phyloP scores from a whole-genome alignment of 2,329 filamentous ascomycete genomes.

The Thermomyces lanuginosus region DNA sequence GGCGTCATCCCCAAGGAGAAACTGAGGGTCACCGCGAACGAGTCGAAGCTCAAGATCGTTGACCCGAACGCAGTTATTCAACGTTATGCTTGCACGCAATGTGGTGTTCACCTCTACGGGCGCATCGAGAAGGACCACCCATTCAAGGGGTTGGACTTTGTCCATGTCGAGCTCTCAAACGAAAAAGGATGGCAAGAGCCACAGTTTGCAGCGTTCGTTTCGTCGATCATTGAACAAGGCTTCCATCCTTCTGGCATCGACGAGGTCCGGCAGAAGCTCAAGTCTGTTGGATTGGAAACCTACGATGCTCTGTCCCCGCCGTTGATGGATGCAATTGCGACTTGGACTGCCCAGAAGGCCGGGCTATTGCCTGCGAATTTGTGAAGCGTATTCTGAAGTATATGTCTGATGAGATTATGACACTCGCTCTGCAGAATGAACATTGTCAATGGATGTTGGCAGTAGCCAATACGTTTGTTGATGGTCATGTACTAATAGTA shows the following conservation, averaged over 20 bases:
- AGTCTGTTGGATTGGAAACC: conserved; percentile 39
- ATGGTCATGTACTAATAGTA: too few species aligned
- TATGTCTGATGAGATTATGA: too few species aligned
- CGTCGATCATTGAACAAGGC: conserved; percentile 52
- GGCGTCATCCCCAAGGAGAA: conserved; percentile 43
- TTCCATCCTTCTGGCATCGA: conserved; percentile 40
- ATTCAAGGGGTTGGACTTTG: conserved; percentile 54
- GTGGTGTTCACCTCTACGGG: conserved; percentile 47
- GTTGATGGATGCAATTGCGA: conserved; percentile 47
- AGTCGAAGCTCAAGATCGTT: conserved; percentile 40
- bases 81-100: conserved; percentile 44
- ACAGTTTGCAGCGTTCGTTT: conserved; percentile 53
- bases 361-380: conserved; percentile 16
- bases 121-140: conserved; percentile 48
- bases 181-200: conserved; percentile 53
- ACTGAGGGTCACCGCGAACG: conserved; percentile 41
- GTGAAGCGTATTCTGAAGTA: conserved; percentile 7
- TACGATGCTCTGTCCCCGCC: conserved; percentile 47
- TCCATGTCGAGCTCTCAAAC: conserved; percentile 46
- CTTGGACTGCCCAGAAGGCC: conserved; percentile 37
- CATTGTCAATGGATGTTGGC: too few species aligned
- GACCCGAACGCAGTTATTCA: conserved; percentile 43
- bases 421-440: too few species aligned
- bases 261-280: conserved; percentile 39
- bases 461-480: too few species aligned